A percentile compares a stretch with the other conserved stretches of the same genome.
These are phyloP conservation scores for Cicer cuneatum DNA, from an alignment of 306 rosid species.

Conservation along the genomic window DNA sequence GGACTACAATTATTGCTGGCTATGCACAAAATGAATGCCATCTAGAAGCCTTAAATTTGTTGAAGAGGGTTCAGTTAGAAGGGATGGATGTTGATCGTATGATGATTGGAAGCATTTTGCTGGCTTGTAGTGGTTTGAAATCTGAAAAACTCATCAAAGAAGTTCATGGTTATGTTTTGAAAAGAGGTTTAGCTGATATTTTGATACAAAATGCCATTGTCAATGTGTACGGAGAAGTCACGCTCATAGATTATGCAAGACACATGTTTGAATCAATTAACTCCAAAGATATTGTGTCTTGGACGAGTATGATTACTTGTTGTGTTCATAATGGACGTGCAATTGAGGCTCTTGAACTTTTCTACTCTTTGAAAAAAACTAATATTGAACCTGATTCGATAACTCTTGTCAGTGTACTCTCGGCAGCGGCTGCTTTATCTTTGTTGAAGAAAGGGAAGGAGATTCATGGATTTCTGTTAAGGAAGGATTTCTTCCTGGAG, in stretches of 20 bases:
- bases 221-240: conserved; percentile 63
- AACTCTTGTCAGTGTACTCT: conserved; percentile 61
- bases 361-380: conserved; percentile 54
- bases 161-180: conserved; percentile 58
- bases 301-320: conserved; percentile 79
- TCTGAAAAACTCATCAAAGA: conserved; percentile 55
- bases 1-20: conserved; percentile 79
- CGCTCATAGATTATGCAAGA: conserved; percentile 53
- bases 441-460: conserved; percentile 78
- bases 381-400: conserved; percentile 61
- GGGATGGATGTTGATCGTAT: conserved; percentile 58
- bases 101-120: conserved; percentile 75
- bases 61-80: conserved; percentile 49
- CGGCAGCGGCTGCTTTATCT: conserved; percentile 69
- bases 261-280: conserved; percentile 57
- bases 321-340: conserved; percentile 62
- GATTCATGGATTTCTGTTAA: conserved; percentile 67
- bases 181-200: conserved; percentile 60
- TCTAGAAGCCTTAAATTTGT: conserved; percentile 55
- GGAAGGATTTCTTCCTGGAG: conserved; percentile 64
- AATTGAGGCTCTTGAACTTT: conserved; percentile 66
- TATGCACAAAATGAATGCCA: conserved; percentile 64
- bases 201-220: conserved; percentile 66
- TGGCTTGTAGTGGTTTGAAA: conserved; percentile 59
- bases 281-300: conserved; percentile 71